Evolutionary conservation across 768 basidiomycete species (phyloP), one percentile per base, ranked within the genome.

Genomic region (Nidula microcarpa): DNA sequence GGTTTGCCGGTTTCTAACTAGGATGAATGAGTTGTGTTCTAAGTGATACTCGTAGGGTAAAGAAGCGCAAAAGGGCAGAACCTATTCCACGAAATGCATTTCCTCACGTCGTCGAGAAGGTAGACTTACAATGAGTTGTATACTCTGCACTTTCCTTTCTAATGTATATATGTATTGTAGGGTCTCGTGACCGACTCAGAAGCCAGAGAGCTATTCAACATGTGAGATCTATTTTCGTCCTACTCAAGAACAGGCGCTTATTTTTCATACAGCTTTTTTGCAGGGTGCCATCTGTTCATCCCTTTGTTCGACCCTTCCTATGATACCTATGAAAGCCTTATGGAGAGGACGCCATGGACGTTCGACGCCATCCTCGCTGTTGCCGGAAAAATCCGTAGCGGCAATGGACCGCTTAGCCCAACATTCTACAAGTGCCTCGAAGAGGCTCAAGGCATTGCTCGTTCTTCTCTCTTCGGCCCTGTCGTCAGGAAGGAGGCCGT

Each of bases 231-330:
- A 23, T 23, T 23, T 23, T 23, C 4, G 23, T 23, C 23, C 23
- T 23, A 23, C 23, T 23, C 23, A 23, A 23, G 23, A 23, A 23
- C 23, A 23, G 23, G 23, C 23, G 23, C 23, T 23, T 23, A 61
- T 62, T 58, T 59, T 60, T 64, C 59, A 17, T 59, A 56, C 75
- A 94, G 91, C 64, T 98, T 96, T 78, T 96, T 96, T 75, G 87
- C 90, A 53, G 94, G 94, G 47, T 97, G 94, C 72, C 91, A 97
- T 74, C 81, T 94, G 66, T 98, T 97, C 77, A 93, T 97, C 59
- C 94, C 95, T 46, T 78, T 97, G 56, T 97, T 95, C 75, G 94
- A 97, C 72, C 89, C 91, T 33, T 74, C 77, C 54, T 96, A 94
- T 71, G 95, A 98, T 76, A 92, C 91, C 13, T 95, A 91, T 73